Base-by-base conservation (phyloP, 2,329 filamentous ascomycete species). In the Trichoderma koningii region DNA sequence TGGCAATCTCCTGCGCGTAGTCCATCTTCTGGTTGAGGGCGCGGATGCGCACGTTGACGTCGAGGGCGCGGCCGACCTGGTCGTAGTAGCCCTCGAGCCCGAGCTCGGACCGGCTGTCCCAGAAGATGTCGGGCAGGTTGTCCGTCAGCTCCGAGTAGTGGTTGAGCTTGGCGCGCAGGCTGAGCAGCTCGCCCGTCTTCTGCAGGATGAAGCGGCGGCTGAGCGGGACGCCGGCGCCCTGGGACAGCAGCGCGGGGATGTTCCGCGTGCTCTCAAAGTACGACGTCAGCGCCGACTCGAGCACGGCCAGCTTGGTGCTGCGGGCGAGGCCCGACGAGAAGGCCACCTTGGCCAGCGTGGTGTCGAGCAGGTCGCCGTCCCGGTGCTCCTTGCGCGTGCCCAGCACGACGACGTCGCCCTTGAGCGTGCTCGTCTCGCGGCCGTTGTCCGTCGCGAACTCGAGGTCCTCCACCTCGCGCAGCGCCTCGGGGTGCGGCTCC, bases 121-220 rank as follows among this genome's bases (percentile, higher is more conserved):
- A 99, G 79, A 99, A 97, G 52, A 98, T 87, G 77, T 99, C 95
- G 0, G 95, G 95, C 19, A 98, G 83, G 19, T 91, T 92, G 78
- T 99, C 95, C 0, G 95, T 98, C 41, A 99, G 85, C 77, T 98
- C 95, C 1, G 92, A 96, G 80, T 98, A 98, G 71, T 98, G 89
- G 74, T 99, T 99, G 55, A 99, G 83, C 73, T 97, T 93, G 0
- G 94, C 94, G 53, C 95, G 89, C 59, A 98, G 87, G 72, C 89
- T 90, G 19, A 98, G 85, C 7, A 99, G 83, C 76, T 98, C 92
- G 66, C 95, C 95, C 0, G 95, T 98, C 78, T 97, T 97, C 70
- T 91, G 89, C 28, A 98, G 82, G 73, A 98, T 94, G 76, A 96
- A 94, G 62, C 85, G 83, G 60, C 93, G 69, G 82, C 86, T 71